Evolutionary conservation across 2,329 filamentous ascomycete species (phyloP), one percentile per base, ranked within the genome.

Genomic region (Beauveria caledonica): DNA sequence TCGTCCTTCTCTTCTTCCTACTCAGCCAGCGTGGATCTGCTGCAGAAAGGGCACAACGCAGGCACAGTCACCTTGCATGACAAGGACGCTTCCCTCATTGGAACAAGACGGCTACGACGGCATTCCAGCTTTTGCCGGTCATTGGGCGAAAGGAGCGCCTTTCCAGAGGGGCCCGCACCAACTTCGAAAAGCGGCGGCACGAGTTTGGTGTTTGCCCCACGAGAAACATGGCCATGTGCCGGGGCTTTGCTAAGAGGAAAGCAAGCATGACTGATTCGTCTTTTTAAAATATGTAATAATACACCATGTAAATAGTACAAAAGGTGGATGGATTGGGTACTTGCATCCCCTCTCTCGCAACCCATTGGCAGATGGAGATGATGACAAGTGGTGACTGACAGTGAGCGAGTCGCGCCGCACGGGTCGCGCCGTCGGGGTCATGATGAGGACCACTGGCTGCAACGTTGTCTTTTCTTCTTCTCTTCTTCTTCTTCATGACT

Each of bases 51-150:
- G 40, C 5, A 27, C 19, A 40, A 44, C 50, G 45, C 36, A 51
- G 36, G 48, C 39, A 44, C 45, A 29, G 19, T 58, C 39, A 46
- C 39, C 56, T 27, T 58, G 56, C 56, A 51, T 44, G 25, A 40
- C 36, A 42, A 3, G 3, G 0, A 13, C 8, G 4, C 21, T 6
- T 25, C 44, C 19, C 21, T 40, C 29, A 52, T 52, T 59, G 40
- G 48, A 40, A 36, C 11, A 13, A 29, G 25, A 45, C 57, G 57
- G 57, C 57, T 59, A 59, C 48, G 19, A 52, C 57, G 57, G 57
- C 57, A 59, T 52, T 39, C n/a, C 13, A n/a, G n/a, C 13, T 10
- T 33, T 45, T 27, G 21, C 33, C 44, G 4, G 15, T 29, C 23
- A 49, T 23, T 42, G 54, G 46, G 7, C 10, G 3, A 40, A 21